phyloP scores from a whole-genome alignment of 2,329 filamentous ascomycete species.

The Pseudogymnoascus sp. region DNA sequence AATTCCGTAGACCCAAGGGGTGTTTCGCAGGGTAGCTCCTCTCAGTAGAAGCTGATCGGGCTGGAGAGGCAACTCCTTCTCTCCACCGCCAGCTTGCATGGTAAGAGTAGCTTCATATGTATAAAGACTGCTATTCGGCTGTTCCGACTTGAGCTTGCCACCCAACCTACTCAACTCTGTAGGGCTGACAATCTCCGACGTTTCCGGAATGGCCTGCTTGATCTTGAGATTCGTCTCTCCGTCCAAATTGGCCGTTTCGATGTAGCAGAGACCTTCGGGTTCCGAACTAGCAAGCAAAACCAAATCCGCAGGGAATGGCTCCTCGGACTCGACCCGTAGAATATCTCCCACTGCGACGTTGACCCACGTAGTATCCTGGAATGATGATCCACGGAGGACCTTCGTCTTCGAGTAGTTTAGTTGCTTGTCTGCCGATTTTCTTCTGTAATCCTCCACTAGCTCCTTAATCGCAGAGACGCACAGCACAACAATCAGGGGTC shows the following conservation, averaged over 20 bases:
- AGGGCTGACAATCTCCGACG: slow-evolving; percentile 76
- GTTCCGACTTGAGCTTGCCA: slow-evolving; percentile 84
- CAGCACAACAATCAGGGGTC: slow-evolving; percentile 81
- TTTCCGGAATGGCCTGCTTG: slow-evolving; percentile 94
- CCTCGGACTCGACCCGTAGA: slow-evolving; percentile 85
- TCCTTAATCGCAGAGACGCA: slow-evolving; percentile 95
- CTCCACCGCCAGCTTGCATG: slow-evolving; percentile 80
- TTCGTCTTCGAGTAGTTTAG: slow-evolving; percentile 83
- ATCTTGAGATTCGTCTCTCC: slow-evolving; percentile 98
- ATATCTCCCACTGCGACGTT: slow-evolving; percentile 90
- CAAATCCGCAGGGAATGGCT: slow-evolving; percentile 89
- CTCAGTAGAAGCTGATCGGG: slow-evolving; percentile 90
- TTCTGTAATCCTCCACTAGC: slow-evolving; percentile 83
- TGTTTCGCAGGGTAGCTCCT: slow-evolving; percentile 90
- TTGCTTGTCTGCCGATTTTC: slow-evolving; percentile 76
- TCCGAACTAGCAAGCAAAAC: slow-evolving; percentile 91
- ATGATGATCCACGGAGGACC: slow-evolving; percentile 74
- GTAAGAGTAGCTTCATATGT: slow-evolving; percentile 96
- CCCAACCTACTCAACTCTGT: slow-evolving; percentile 78
- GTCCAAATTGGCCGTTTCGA: slow-evolving; percentile 95
- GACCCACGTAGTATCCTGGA: slow-evolving; percentile 87
- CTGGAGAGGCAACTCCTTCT: slow-evolving; percentile 83
- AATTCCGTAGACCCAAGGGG: slow-evolving; percentile 91
- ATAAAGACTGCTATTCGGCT: slow-evolving; percentile 96
- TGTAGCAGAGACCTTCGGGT: slow-evolving; percentile 95